Evolutionary conservation across 352 stramenopile genomes (phyloP).

Genomic region (Phytophthora europaea): DNA sequence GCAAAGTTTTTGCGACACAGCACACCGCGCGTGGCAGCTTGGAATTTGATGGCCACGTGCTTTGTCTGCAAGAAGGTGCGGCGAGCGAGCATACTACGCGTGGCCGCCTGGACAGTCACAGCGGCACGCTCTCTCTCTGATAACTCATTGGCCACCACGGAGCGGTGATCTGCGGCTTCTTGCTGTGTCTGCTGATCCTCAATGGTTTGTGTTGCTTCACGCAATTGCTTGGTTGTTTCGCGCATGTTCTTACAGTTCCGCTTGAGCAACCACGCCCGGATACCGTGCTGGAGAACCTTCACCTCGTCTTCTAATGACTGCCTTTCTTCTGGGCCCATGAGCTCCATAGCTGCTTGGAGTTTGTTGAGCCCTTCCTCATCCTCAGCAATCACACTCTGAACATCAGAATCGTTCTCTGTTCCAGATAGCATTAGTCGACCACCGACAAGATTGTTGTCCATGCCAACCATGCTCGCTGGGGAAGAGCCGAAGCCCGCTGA

Average conservation of each 20-base stretch:
- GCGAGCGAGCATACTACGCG: slow-evolving; percentile 83
- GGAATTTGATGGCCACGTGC: slow-evolving; percentile 90
- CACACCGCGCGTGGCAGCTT: slow-evolving; percentile 84
- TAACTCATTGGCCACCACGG: slow-evolving; percentile 31
- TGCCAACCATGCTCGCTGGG: slow-evolving; percentile 37
- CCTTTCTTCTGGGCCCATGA: slow-evolving; percentile 88
- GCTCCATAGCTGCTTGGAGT: slow-evolving; percentile 84
- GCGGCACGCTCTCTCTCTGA: slow-evolving; percentile 78
- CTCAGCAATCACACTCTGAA: slow-evolving; percentile 88
- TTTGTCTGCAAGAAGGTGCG: slow-evolving; percentile 87
- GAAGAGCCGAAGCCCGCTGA: slow-evolving; percentile 36
- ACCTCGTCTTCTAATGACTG: slow-evolving; percentile 90
- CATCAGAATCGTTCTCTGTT: slow-evolving; percentile 70
- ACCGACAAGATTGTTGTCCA: slow-evolving; percentile 36
- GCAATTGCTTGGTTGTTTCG: slow-evolving; percentile 85
- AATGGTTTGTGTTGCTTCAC: slow-evolving; percentile 79
- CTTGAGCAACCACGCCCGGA: slow-evolving; percentile 88
- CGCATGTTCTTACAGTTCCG: slow-evolving; percentile 92
- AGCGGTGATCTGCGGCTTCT: slow-evolving; percentile 28
- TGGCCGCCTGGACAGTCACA: slow-evolving; percentile 88
- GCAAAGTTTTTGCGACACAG: slow-evolving; percentile 90
- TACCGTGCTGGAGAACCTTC: slow-evolving; percentile 88
- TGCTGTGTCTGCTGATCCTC: slow-evolving; percentile 66
- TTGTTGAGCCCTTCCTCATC: slow-evolving; percentile 81
- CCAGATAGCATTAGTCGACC: slow-evolving; percentile 42